phyloP scores from a whole-genome alignment of 768 basidiomycete genomes.

The Clavaria fumosa region DNA sequence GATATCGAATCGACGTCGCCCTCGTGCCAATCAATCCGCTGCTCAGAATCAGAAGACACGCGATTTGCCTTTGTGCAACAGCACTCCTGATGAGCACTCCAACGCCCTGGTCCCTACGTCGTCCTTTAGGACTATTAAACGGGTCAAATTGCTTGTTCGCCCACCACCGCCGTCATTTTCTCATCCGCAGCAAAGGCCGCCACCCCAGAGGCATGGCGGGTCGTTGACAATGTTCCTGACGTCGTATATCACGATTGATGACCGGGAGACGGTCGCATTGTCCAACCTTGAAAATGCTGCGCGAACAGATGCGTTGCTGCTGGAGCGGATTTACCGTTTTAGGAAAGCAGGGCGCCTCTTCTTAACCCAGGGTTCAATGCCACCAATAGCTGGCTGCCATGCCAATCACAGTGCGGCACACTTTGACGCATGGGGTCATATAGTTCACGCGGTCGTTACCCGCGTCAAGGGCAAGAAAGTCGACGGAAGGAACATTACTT shows the following conservation, averaged over 20 bases:
- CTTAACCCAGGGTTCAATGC: too few species aligned
- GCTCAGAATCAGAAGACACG: too few species aligned
- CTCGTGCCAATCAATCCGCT: too few species aligned
- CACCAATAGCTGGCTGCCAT: too few species aligned
- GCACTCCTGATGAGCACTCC: too few species aligned
- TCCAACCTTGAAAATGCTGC: slow-evolving; percentile 15
- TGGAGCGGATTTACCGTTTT: slow-evolving; percentile 21
- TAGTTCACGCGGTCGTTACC: slow-evolving; percentile 32
- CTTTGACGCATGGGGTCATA: slow-evolving; percentile 49
- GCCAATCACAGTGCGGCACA: too few species aligned
- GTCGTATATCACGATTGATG: slow-evolving; percentile 45
- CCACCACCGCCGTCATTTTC: slow-evolving; percentile 44
- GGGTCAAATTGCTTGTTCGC: slow-evolving; percentile 54
- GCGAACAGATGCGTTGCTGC: slow-evolving; percentile 19
- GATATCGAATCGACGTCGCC: too few species aligned
- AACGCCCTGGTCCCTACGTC: too few species aligned
- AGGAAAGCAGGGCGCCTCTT: slow-evolving; percentile 25
- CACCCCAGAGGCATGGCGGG: slow-evolving; percentile 30
- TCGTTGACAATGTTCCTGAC: slow-evolving; percentile 42
- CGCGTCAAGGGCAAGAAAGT: slow-evolving; percentile 16
- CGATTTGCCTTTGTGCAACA: too few species aligned
- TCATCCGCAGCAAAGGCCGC: slow-evolving; percentile 53
- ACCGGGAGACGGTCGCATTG: slow-evolving; percentile 29
- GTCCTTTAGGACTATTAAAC: slow-evolving; percentile 35
- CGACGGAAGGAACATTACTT: slow-evolving; percentile 25